These are phyloP conservation scores for Teratosphaeriaceae sp. DNA, from an alignment of 2,329 filamentous ascomycete genomes.

Conservation along the genomic window DNA sequence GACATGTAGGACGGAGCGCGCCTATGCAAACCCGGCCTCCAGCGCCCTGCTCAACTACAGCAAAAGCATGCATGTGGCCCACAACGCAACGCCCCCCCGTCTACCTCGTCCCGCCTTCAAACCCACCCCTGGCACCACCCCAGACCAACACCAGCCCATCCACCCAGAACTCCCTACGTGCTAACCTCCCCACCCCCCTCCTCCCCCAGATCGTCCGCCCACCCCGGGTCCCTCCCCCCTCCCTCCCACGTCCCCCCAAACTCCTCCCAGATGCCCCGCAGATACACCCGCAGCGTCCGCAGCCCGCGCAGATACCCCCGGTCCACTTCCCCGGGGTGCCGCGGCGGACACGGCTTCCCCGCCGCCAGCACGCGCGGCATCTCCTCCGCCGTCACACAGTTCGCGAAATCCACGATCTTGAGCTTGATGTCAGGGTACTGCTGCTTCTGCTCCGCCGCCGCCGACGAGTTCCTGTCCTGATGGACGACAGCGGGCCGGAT, in stretches of 20 bases:
- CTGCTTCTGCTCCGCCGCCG: slow-evolving; percentile 7
- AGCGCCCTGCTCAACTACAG: slow-evolving; percentile 13
- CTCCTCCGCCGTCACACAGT: slow-evolving; percentile 88
- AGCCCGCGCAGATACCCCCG: slow-evolving; percentile 84
- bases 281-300: slow-evolving; percentile 71
- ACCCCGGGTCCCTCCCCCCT: slow-evolving; percentile 27
- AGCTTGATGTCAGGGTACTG: slow-evolving; percentile 59
- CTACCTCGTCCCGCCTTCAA: background rate
- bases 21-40: slow-evolving; percentile 5
- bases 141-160: background rate
- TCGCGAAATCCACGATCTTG: slow-evolving; percentile 98
- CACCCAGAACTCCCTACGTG: slow-evolving; percentile 7
- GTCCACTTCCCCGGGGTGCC: slow-evolving; percentile 73
- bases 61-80: background rate
- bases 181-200: slow-evolving; percentile 23
- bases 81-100: background rate
- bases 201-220: slow-evolving; percentile 20
- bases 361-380: slow-evolving; percentile 40
- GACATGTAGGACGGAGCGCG: too few relatives aligned
- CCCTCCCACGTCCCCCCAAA: slow-evolving; percentile 28
- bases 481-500: slow-evolving; percentile 12
- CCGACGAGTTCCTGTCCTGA: background rate
- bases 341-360: slow-evolving; percentile 62
- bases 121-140: too few relatives aligned
- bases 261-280: slow-evolving; percentile 79